Evolutionary conservation across 2,329 filamentous ascomycete species (phyloP), one percentile per base, ranked within the genome.

Genomic region (Fusarium nematophilum): DNA sequence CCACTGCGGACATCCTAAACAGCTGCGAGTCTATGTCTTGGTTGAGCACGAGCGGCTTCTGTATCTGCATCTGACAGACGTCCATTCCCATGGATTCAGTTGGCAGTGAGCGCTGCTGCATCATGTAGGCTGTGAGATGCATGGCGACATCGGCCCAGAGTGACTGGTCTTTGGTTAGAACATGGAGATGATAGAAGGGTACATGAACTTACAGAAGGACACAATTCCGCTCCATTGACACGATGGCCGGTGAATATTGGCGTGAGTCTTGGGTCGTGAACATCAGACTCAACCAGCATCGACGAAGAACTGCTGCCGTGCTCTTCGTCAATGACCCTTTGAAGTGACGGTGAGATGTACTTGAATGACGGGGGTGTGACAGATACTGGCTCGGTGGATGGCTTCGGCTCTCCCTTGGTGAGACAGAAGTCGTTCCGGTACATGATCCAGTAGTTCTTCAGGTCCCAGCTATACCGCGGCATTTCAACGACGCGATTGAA

Each of bases 391-490:
- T 33, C 5, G 4, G 37, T 1, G 9, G 25, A 10, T 9, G 59
- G 56, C 11, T 31, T n/a, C 4, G 49, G 29, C 11, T 79, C 52
- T 84, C 85, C 36, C 79, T 93, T 93, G 57, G 83, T 86, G 30
- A 92, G 78, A 17, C 82, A 85, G 86, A 89, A 93, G 73, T 92
- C 87, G 58, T 90, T 88, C 59, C 82, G 74, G 69, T 86, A 87
- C 66, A 82, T 79, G 34, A 86, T 78, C 84, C 85, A 87, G 71
- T 92, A 92, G 62, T 85, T 89, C 79, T 91, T 91, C 66, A 86
- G 79, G 66, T 93, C 87, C 76, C 90, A 93, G 0, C 82, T 81
- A 71, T 93, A 93, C 2, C 83, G 83, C 0, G 90, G 90, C 1
- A 93, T 76, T 6, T 84, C 78, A 6, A 91, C 74, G 9, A 92